Evolutionary conservation across 495 filamentous ascomycete species (phyloP).

Genomic region (Hypomontagnella submonticulosa): DNA sequence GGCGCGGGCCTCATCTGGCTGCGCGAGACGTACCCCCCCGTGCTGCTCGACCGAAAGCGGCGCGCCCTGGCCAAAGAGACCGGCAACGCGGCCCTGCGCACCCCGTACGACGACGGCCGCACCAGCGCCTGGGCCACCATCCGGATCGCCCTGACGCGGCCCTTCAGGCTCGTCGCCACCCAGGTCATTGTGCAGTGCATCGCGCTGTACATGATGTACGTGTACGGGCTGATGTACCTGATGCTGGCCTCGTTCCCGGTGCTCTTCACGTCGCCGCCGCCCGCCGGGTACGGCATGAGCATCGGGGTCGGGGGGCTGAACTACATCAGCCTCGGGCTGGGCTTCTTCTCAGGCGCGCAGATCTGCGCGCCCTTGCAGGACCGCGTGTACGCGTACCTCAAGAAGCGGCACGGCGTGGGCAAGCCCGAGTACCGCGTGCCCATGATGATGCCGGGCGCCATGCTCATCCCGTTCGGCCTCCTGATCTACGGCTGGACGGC

Average conservation of each 20-base stretch:
- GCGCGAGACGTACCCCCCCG: conserved; percentile 75
- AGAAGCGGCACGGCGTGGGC: conserved; percentile 63
- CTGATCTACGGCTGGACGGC: conserved; percentile 80
- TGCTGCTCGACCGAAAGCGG: conserved; percentile 68
- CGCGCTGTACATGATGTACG: conserved; percentile 64
- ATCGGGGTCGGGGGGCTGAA: conserved; percentile 72
- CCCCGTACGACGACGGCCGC: conserved; percentile 66
- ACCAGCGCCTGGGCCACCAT: conserved; percentile 56
- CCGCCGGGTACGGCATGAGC: conserved; percentile 66
- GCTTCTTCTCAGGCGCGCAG: conserved; percentile 74
- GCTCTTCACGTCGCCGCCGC: conserved; percentile 62
- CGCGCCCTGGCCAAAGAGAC: conserved; percentile 69
- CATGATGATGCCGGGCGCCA: conserved; percentile 63
- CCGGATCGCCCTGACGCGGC: conserved; percentile 60
- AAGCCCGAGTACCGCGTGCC: conserved; percentile 76
- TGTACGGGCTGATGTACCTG: conserved; percentile 80
- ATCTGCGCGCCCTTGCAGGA: conserved; percentile 73
- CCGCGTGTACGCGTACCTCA: conserved; percentile 69
- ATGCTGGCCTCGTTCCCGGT: conserved; percentile 74
- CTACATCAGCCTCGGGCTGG: conserved; percentile 74
- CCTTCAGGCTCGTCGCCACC: conserved; percentile 67
- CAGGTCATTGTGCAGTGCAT: conserved; percentile 68
- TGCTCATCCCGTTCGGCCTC: conserved; percentile 71
- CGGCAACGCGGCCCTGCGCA: conserved; percentile 69
- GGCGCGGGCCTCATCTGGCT: conserved; percentile 72